phyloP scores from a whole-genome alignment of 2,329 filamentous ascomycete species.

The Pseudocercospora fuligena region DNA sequence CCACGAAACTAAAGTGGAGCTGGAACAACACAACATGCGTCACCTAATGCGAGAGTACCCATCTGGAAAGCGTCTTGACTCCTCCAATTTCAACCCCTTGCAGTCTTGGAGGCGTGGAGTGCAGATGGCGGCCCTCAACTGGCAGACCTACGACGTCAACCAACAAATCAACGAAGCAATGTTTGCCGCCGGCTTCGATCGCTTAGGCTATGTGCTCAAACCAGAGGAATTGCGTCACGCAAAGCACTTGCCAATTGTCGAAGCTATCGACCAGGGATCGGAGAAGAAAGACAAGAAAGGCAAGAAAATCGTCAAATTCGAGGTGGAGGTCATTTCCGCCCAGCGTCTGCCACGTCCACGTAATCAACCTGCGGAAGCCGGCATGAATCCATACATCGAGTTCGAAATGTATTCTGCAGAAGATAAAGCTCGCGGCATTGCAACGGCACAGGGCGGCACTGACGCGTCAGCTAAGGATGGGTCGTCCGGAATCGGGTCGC shows the following conservation, averaged over 20 bases:
- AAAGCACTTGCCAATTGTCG: constrained; percentile 66
- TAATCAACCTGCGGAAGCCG: constrained; percentile 71
- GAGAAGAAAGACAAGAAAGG: constrained; percentile 65
- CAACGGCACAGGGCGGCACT: constrained; percentile 68
- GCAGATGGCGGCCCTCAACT: constrained; percentile 97
- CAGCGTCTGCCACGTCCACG: constrained; percentile 89
- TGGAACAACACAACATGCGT: constrained; percentile 88
- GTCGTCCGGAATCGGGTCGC: constrained; percentile 70
- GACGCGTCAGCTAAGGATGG: constrained; percentile 68
- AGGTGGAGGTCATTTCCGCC: constrained; percentile 87
- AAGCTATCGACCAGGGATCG: constrained; percentile 56
- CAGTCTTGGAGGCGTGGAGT: constrained; percentile 94
- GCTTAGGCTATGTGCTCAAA: constrained; percentile 91
- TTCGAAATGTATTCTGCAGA: constrained; percentile 94
- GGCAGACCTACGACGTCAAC: constrained; percentile 95
- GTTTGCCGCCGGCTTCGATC: constrained; percentile 88
- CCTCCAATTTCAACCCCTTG: constrained; percentile 92
- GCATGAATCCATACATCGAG: constrained; percentile 90
- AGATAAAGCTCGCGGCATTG: constrained; percentile 79
- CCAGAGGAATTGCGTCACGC: constrained; percentile 74
- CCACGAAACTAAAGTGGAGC: constrained; percentile 73
- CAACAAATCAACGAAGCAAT: constrained; percentile 98
- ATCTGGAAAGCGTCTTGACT: constrained; percentile 77
- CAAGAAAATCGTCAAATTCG: constrained; percentile 82
- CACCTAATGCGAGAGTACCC: constrained; percentile 96